Evolutionary conservation across 2,329 filamentous ascomycete species (phyloP).

Genomic region (Clarireedia sp.): DNA sequence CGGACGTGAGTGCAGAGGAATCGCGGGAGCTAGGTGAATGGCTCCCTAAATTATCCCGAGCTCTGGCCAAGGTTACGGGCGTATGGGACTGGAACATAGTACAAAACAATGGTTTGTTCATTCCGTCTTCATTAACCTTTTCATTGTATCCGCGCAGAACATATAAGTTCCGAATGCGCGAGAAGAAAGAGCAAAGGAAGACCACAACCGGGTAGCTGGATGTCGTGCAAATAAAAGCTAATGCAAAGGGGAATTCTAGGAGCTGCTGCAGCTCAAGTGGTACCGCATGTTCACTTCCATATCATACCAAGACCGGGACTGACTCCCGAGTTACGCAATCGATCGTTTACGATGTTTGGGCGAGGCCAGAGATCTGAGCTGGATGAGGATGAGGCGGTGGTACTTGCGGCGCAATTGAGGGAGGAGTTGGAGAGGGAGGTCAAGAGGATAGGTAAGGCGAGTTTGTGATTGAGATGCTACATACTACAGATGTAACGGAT

Average conservation of each 20-base stretch:
- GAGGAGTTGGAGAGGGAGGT: constrained; percentile 40
- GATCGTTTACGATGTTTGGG: constrained; percentile 74
- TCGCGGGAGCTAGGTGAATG: constrained; percentile 57
- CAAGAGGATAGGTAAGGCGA: constrained; percentile 27
- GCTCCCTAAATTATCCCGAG: constrained; percentile 65
- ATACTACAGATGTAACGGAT: neutral
- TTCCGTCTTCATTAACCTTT: too few species aligned
- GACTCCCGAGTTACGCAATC: constrained; percentile 42
- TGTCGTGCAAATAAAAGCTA: constrained; percentile 5
- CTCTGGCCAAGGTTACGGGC: constrained; percentile 60
- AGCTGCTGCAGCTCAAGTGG: constrained; percentile 80
- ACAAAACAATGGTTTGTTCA: constrained; percentile 71
- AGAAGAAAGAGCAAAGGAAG: neutral
- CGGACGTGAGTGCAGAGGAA: constrained; percentile 57
- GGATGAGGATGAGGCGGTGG: constrained; percentile 64
- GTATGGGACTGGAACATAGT: constrained; percentile 90
- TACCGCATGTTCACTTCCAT: constrained; percentile 91
- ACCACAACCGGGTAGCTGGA: neutral
- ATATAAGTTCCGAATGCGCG: too few species aligned
- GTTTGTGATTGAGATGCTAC: constrained; percentile 14
- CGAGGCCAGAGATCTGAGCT: constrained; percentile 63
- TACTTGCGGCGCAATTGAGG: constrained; percentile 49
- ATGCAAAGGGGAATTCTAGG: constrained; percentile 36
- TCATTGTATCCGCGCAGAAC: too few species aligned
- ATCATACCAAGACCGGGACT: constrained; percentile 75